Percentiles rank a stretch among this genome's conserved stretches.
phyloP scores from a whole-genome alignment of 1,284 basidiomycete genomes.

The Sanghuangporus sanghuang region DNA sequence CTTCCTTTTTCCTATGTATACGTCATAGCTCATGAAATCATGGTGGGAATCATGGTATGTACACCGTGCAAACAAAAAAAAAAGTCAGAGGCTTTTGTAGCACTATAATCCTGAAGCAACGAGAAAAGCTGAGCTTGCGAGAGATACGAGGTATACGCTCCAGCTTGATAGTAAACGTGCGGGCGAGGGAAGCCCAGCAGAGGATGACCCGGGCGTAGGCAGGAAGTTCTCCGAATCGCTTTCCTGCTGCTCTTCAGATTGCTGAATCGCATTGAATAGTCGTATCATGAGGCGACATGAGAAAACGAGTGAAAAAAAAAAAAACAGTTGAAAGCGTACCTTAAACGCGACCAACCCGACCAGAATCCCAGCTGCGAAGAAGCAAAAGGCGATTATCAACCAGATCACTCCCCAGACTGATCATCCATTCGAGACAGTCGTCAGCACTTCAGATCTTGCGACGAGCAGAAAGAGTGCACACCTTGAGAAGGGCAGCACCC shows the following conservation, averaged over 20 bases:
- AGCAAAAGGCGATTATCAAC: slow-evolving; percentile 77
- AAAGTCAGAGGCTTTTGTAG: neutral
- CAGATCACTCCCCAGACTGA: slow-evolving; percentile 87
- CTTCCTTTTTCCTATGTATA: neutral
- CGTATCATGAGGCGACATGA: slow-evolving; percentile 2
- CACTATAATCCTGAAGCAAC: slow-evolving; percentile 8
- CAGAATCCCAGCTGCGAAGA: slow-evolving; percentile 80
- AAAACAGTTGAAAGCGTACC: slow-evolving; percentile 32
- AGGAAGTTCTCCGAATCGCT: slow-evolving; percentile 12
- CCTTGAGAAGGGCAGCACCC: slow-evolving; percentile 75
- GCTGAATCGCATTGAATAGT: neutral
- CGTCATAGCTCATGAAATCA: neutral
- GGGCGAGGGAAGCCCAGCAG: neutral
- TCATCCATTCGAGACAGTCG: neutral
- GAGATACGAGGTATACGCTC: slow-evolving; percentile 4
- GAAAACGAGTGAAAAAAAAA: neutral
- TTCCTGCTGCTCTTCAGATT: slow-evolving; percentile 15
- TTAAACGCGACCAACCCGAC: slow-evolving; percentile 88
- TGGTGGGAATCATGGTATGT: neutral
- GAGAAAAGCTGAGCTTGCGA: neutral
- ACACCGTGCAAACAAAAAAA: neutral
- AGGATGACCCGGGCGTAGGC: slow-evolving; percentile 13
- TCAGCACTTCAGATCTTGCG: neutral
- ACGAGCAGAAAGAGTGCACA: slow-evolving; percentile 22
- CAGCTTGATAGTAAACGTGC: neutral